phyloP scores from a whole-genome alignment of 2,329 filamentous ascomycete species.

The Alternaria novae-zelandiae region DNA sequence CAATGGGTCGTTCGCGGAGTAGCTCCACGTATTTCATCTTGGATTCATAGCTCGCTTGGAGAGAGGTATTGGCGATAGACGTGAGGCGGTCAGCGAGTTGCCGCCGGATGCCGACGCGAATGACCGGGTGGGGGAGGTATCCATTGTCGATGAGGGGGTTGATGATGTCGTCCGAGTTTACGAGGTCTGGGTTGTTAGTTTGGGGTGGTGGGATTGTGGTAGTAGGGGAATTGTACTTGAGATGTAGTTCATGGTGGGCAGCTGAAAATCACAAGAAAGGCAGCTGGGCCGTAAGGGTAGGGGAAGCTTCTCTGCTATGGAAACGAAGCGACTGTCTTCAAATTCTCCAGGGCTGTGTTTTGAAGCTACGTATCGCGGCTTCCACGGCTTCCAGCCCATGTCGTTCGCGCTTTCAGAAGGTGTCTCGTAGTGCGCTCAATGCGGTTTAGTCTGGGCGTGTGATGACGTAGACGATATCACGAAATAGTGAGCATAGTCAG shows the following conservation, averaged over 20 bases:
- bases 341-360: not conserved
- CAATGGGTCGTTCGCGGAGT: conserved; percentile 68
- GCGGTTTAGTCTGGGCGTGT: conserved; percentile 16
- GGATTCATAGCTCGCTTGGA: conserved; percentile 60
- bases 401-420: not conserved
- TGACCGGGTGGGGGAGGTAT: conserved; percentile 67
- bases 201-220: not conserved
- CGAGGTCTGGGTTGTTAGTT: conserved; percentile 23
- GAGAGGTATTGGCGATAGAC: conserved; percentile 61
- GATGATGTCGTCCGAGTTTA: conserved; percentile 34
- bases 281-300: not conserved
- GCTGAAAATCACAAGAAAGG: not conserved
- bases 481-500: not conserved
- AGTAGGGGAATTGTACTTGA: conserved; percentile 28
- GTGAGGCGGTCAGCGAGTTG: conserved; percentile 67
- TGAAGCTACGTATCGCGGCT: not conserved
- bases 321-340: not conserved
- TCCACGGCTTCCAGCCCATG: not conserved
- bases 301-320: not conserved
- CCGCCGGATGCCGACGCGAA: conserved; percentile 70
- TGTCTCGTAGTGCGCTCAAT: not conserved
- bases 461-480: conserved; percentile 34
- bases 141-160: conserved; percentile 65
- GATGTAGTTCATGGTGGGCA: conserved; percentile 39
- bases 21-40: conserved; percentile 70